phyloP scores from a whole-genome alignment of 139 green algal genomes.

The Marvania coccoides region DNA sequence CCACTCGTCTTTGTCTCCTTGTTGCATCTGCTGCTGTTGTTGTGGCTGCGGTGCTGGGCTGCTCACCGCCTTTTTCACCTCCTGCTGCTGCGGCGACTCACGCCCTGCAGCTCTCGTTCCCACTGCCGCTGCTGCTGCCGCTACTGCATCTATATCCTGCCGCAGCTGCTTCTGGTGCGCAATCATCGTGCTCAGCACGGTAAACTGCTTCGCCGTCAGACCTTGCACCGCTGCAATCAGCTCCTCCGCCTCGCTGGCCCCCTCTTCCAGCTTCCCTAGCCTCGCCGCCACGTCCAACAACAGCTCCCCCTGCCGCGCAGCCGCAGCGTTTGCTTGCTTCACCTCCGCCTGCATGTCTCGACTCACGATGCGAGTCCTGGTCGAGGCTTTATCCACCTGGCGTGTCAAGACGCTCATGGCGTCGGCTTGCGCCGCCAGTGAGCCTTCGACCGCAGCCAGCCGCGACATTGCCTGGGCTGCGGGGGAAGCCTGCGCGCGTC shows the following conservation, averaged over 20 bases:
- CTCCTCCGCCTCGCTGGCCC: conserved; percentile 19
- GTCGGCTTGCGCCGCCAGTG: conserved; percentile 14
- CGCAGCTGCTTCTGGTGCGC: not conserved
- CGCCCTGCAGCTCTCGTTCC: not conserved
- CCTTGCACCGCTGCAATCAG: conserved; percentile 33
- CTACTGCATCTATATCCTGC: conserved; percentile 32
- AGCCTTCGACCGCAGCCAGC: conserved; percentile 4
- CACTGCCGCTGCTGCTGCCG: conserved; percentile 1
- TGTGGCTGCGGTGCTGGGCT: too few relatives aligned
- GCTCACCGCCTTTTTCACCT: not conserved
- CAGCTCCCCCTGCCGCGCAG: conserved; percentile 12
- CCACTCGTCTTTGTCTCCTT: too few relatives aligned
- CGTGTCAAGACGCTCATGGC: not conserved
- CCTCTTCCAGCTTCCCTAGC: conserved; percentile 16
- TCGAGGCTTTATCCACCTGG: conserved; percentile 33
- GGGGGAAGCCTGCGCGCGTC: not conserved
- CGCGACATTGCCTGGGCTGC: conserved; percentile 5
- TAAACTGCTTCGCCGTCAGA: conserved; percentile 40
- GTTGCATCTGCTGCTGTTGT: too few relatives aligned
- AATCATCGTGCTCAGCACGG: conserved; percentile 27
- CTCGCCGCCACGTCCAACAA: not conserved
- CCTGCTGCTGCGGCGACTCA: not conserved
- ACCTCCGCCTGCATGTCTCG: conserved; percentile 22
- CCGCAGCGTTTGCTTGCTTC: conserved; percentile 19
- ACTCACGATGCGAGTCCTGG: conserved; percentile 7